Conservation (phyloP, 2,329 filamentous ascomycete species). For the Atkinsonella hypoxylon region DNA sequence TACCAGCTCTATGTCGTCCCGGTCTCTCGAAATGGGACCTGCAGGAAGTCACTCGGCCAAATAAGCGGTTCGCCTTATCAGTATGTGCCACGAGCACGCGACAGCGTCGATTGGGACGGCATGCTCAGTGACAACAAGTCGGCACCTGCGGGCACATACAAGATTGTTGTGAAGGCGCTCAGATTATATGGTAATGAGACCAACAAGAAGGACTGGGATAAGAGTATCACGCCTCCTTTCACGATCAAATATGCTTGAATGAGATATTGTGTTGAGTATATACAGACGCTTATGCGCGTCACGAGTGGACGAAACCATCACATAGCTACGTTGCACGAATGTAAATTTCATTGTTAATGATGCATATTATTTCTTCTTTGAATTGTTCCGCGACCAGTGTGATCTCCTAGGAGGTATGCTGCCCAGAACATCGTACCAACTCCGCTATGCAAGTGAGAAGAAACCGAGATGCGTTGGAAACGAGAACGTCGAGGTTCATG, state of each 20-base stretch:
- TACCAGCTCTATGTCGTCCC: conserved; percentile 3
- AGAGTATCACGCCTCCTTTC: conserved; percentile 1
- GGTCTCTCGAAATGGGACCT: conserved; percentile 11
- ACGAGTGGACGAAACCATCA: not conserved
- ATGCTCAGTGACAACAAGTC: conserved; percentile 27
- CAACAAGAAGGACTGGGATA: conserved; percentile 10
- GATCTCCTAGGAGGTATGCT: too few species aligned
- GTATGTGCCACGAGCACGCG: conserved; percentile 9
- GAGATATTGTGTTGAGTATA: not conserved
- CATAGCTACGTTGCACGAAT: not conserved
- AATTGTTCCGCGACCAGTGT: too few species aligned
- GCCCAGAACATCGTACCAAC: too few species aligned
- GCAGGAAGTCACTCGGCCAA: conserved; percentile 22
- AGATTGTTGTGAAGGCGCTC: conserved; percentile 8
- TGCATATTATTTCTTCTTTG: too few species aligned
- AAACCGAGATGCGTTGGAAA: too few species aligned
- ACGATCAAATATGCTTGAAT: conserved; percentile 1
- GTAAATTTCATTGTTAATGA: not conserved
- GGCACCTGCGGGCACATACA: conserved; percentile 29
- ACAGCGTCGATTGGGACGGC: conserved; percentile 26
- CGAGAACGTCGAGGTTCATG: too few species aligned
- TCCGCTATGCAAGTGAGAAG: too few species aligned
- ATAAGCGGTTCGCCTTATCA: conserved; percentile 23
- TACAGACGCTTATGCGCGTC: not conserved
- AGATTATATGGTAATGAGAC: conserved; percentile 9